phyloP scores from a whole-genome alignment of 2,329 filamentous ascomycete genomes.

The Clarireedia hainanense region DNA sequence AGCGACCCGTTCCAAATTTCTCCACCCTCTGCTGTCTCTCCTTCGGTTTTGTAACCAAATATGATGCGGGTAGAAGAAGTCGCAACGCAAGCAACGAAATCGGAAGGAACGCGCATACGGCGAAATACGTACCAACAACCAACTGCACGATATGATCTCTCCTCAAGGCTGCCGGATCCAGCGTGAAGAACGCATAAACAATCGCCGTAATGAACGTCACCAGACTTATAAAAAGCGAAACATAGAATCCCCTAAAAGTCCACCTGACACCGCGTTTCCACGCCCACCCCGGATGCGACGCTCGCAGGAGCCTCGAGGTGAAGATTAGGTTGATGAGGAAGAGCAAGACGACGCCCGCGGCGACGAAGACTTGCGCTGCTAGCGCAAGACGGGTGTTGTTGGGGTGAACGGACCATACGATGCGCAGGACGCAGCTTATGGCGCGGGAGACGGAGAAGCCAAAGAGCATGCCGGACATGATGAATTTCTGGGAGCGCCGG shows the following conservation, averaged over 20 bases:
- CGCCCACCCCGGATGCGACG: slow-evolving; percentile 60
- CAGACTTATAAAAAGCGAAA: slow-evolving; percentile 59
- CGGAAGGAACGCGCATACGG: slow-evolving; percentile 54
- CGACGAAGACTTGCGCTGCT: slow-evolving; percentile 6
- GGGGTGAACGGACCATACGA: slow-evolving; percentile 34
- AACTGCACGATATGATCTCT: slow-evolving; percentile 34
- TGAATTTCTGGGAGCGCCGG: slow-evolving; percentile 43
- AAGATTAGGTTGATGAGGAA: slow-evolving; percentile 74
- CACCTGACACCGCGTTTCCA: slow-evolving; percentile 47
- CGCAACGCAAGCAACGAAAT: slow-evolving; percentile 37
- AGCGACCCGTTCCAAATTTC: slow-evolving; percentile 58
- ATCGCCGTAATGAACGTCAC: slow-evolving; percentile 42
- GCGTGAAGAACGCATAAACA: slow-evolving; percentile 1
- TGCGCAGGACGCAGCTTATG: slow-evolving; percentile 37
- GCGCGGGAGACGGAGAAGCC: slow-evolving; percentile 50
- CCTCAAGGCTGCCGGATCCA: slow-evolving; percentile 55
- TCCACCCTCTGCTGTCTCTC: slow-evolving; percentile 36
- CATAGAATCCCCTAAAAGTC: slow-evolving; percentile 39
- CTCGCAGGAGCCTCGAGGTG: slow-evolving; percentile 64
- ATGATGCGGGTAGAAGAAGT: background rate
- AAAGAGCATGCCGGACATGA: slow-evolving; percentile 49
- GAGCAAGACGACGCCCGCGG: slow-evolving; percentile 51
- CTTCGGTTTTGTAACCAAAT: background rate
- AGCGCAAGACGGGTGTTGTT: background rate
- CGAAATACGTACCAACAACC: slow-evolving; percentile 42